Evolutionary conservation across 2,329 filamentous ascomycete genomes (phyloP).

Genomic region (Pseudogymnoascus sp.): DNA sequence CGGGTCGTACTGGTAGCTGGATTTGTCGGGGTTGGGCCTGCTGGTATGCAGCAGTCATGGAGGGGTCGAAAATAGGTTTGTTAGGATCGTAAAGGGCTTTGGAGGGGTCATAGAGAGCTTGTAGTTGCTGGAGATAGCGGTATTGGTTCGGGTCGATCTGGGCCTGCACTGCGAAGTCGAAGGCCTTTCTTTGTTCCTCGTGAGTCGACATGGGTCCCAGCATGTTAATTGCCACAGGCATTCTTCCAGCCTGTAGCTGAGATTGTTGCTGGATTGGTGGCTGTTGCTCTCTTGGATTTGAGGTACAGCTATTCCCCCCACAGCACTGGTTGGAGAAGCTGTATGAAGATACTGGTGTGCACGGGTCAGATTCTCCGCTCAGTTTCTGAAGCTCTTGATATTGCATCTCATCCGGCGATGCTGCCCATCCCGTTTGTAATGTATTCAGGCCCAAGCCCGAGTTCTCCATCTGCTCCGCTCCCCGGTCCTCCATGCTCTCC

Average conservation of each 20-base stretch:
- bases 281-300: background rate
- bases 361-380: background rate
- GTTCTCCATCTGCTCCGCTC: background rate
- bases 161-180: background rate
- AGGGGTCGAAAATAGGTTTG: background rate
- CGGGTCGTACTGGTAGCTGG: background rate
- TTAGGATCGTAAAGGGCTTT: background rate
- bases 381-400: background rate
- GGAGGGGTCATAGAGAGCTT: background rate
- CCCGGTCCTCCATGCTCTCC: background rate
- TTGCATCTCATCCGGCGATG: background rate
- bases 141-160: background rate
- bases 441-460: background rate
- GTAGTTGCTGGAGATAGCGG: background rate
- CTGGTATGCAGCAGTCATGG: background rate
- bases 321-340: background rate
- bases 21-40: background rate
- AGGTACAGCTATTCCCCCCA: background rate
- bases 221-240: background rate
- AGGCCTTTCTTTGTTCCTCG: slow-evolving; percentile 6
- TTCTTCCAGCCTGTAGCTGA: background rate
- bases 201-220: background rate
- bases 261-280: background rate
- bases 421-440: background rate
- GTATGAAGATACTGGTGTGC: background rate